Evolutionary conservation across 768 basidiomycete genomes (phyloP).

Genomic region (Chalciporus piperatus): DNA sequence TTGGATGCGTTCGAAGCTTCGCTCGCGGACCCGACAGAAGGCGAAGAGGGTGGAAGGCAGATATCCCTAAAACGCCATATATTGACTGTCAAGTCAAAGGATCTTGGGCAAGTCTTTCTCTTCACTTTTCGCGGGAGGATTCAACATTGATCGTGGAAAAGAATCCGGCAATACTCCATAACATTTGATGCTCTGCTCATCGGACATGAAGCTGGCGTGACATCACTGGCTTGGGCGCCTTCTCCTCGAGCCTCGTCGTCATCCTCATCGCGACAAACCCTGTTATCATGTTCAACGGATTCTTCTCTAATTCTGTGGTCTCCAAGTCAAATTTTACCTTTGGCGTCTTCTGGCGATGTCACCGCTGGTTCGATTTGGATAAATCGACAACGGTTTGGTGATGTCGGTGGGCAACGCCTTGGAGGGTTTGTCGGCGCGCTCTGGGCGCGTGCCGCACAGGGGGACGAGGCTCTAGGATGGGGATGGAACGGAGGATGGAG

Average conservation of each 20-base stretch:
- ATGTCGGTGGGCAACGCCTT: constrained; percentile 85
- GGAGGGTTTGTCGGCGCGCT: constrained; percentile 91
- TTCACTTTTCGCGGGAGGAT: constrained; percentile 18
- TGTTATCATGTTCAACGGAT: constrained; percentile 93
- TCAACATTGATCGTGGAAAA: constrained; percentile 22
- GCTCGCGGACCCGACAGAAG: constrained; percentile 65
- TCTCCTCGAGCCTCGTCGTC: constrained; percentile 13
- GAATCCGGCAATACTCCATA: constrained; percentile 58
- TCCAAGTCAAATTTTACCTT: constrained; percentile 52
- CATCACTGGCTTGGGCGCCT: constrained; percentile 83
- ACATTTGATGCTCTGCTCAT: constrained; percentile 92
- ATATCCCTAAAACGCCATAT: constrained; percentile 89
- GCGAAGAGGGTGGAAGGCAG: constrained; percentile 77
- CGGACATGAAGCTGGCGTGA: constrained; percentile 94
- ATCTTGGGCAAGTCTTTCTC: constrained; percentile 14
- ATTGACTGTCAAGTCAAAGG: constrained; percentile 56
- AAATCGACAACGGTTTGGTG: constrained; percentile 87
- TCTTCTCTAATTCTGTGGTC: constrained; percentile 96
- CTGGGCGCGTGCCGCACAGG: constrained; percentile 56
- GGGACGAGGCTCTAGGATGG: constrained; percentile 71
- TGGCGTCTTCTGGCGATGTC: constrained; percentile 34
- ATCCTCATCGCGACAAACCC: constrained; percentile 38
- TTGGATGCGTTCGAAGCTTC: constrained; percentile 88
- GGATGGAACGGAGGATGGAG: constrained; percentile 97
- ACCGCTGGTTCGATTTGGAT: constrained; percentile 75